phyloP scores from a whole-genome alignment of 805 yeast genomes.

The Jamesozyma lodderae region DNA sequence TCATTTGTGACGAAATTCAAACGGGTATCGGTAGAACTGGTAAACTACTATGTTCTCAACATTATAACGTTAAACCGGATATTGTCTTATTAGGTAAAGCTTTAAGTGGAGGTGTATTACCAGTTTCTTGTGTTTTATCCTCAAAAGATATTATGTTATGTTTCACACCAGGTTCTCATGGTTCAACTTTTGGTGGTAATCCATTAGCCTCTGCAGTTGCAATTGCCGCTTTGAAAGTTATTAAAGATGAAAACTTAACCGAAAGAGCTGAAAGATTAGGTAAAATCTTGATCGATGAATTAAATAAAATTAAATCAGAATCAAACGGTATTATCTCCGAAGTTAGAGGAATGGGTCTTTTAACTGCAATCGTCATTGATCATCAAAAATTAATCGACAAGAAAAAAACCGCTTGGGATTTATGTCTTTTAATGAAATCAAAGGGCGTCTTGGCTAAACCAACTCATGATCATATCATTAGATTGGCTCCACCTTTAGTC shows the following conservation, averaged over 20 bases:
- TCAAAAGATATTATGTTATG: conserved; percentile 85
- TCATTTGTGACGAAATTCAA: conserved; percentile 95
- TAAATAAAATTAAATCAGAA: conserved; percentile 43
- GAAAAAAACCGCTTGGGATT: conserved; percentile 95
- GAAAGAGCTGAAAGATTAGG: conserved; percentile 73
- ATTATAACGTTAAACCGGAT: conserved; percentile 79
- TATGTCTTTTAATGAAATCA: conserved; percentile 81
- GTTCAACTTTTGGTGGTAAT: conserved; percentile 96
- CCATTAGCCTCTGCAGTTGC: conserved; percentile 91
- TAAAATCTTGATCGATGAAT: conserved; percentile 51
- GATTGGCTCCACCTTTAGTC: conserved; percentile 93
- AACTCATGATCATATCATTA: conserved; percentile 89
- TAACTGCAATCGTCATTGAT: conserved; percentile 88
- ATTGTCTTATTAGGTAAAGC: conserved; percentile 88
- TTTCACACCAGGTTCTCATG: conserved; percentile 92
- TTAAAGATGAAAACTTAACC: conserved; percentile 76
- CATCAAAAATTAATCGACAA: conserved; percentile 74
- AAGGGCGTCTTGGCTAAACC: conserved; percentile 92
- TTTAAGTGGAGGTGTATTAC: conserved; percentile 87
- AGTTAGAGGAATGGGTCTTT: conserved; percentile 76
- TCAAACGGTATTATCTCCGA: conserved; percentile 48
- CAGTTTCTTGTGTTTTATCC: conserved; percentile 85
- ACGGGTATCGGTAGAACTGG: conserved; percentile 98
- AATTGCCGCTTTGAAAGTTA: conserved; percentile 85
- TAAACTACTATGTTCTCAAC: conserved; percentile 84